Base-by-base conservation (phyloP, 1,139 yeast genomes). In the Yamadazyma dendronema region DNA sequence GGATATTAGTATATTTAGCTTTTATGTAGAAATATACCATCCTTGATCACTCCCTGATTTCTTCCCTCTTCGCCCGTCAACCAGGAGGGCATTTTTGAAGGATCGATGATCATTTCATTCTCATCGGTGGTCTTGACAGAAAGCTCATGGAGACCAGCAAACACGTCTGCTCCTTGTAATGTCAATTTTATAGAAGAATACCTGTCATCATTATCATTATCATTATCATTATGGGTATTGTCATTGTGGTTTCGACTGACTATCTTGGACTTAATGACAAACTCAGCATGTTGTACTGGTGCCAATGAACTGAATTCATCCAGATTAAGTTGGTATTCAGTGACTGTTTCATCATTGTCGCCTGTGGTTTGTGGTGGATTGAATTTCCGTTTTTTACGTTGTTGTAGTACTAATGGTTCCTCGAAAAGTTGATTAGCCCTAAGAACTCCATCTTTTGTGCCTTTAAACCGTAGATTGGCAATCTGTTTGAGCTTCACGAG, bases 91-190 rank as follows among this genome's bases (percentile, higher is more conserved):
- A 85, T 59, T 1, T 53, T 64, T 12, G 65, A 61, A 0, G 85
- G 76, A 48, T 84, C 74, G 2, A 82, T 53, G 0, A 72, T 50
- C 32, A 75, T 78, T 12, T 63, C 50, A 4, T 67, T 49, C 14
- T 50, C 42, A 14, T 57, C 56, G 1, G 49, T 39, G 2, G 62
- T 49, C 12, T 32, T 29, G 1, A 59, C 79, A n/a, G 89, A 77
- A 26, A 87, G 63, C 48, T 84, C 82, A 54, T 85, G 89, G 29
- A 88, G 52, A 0, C 96, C 96, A 2, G 79, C 95, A 69, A 81
- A 85, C 1, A 88, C 76, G 54, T 88, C 95, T n/a, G 66, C 61
- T 0, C 96, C 96, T 3, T 72, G 65, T 4, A 87, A 56, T 41
- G 73, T 69, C 19, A 87, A 42, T 16, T 67, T 71, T 2, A 85